phyloP scores from a whole-genome alignment of 305 asterid genomes.

The Fraxinus latifolia region DNA sequence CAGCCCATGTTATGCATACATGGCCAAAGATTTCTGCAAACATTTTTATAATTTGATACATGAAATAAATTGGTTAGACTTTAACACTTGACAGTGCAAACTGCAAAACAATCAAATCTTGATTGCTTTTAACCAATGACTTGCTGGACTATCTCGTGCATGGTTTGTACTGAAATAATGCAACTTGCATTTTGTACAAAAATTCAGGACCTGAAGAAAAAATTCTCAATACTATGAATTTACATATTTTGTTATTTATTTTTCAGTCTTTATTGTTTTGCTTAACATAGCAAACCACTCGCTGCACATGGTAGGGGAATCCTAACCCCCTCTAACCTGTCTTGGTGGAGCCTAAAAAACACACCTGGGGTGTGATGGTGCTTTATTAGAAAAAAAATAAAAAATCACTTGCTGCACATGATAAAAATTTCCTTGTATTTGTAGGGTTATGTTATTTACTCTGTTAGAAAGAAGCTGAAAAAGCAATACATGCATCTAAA shows the following conservation, averaged over 20 bases:
- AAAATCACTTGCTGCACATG: neutral
- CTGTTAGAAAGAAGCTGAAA: slow-evolving; percentile 85
- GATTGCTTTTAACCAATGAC: neutral
- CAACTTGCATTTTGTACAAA: neutral
- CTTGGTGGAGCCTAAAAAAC: neutral
- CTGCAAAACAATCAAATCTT: neutral
- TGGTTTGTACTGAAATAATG: slow-evolving; percentile 1
- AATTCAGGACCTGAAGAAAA: neutral
- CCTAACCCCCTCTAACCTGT: neutral
- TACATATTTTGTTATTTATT: neutral
- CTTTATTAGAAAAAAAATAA: neutral
- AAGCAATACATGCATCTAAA: slow-evolving; percentile 79
- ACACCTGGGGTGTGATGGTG: neutral
- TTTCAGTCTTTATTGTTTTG: slow-evolving; percentile 2
- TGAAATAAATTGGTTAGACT: neutral
- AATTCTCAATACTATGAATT: neutral
- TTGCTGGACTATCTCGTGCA: neutral
- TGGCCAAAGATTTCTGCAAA: neutral
- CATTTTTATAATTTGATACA: neutral
- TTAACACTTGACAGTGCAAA: neutral
- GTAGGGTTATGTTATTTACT: slow-evolving; percentile 93
- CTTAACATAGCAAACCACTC: neutral
- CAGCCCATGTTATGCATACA: neutral
- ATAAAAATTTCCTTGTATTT: slow-evolving; percentile 16
- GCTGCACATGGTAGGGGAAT: neutral